These are phyloP conservation scores for Pythium oligandrum DNA, from an alignment of 352 stramenopile species.

Conservation along the genomic window DNA sequence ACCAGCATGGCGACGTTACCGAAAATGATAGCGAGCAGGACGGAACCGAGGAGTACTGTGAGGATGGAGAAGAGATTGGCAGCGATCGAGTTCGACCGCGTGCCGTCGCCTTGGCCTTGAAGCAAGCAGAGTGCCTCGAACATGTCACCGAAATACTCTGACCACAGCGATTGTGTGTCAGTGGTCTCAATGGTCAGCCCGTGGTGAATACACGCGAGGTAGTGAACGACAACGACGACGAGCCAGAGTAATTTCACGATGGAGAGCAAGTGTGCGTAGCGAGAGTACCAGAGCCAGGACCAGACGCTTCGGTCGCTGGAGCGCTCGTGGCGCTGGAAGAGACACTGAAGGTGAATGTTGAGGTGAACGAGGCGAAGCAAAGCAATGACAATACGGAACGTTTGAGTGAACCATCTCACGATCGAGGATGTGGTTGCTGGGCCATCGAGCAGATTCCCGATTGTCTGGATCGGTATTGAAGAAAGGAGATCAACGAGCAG, in stretches of 20 bases:
- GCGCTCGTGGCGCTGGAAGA: background rate
- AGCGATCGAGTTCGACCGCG: constrained; percentile 12
- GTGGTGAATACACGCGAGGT: constrained; percentile 20
- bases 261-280: constrained; percentile 20
- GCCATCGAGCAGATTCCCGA: background rate
- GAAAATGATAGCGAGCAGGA: constrained; percentile 59
- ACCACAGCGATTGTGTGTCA: background rate
- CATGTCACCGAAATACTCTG: background rate
- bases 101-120: constrained; percentile 34
- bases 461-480: constrained; percentile 4
- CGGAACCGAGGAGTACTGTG: constrained; percentile 37
- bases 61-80: constrained; percentile 43
- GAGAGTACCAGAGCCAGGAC: constrained; percentile 29
- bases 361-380: constrained; percentile 35
- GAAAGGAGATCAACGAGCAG: constrained; percentile 14
- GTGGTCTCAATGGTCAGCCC: background rate
- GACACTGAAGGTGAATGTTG: constrained; percentile 2
- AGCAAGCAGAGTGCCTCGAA: constrained; percentile 34
- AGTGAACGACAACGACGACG: constrained; percentile 19
- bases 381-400: constrained; percentile 44
- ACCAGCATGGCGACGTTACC: constrained; percentile 57
- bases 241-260: constrained; percentile 12
- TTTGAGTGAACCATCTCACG: constrained; percentile 23
- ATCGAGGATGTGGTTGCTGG: constrained; percentile 2
- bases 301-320: constrained; percentile 7